Base-by-base conservation (phyloP, 202 grass and related monocot genomes). In the Bolboschoenoplectus hybrid region DNA sequence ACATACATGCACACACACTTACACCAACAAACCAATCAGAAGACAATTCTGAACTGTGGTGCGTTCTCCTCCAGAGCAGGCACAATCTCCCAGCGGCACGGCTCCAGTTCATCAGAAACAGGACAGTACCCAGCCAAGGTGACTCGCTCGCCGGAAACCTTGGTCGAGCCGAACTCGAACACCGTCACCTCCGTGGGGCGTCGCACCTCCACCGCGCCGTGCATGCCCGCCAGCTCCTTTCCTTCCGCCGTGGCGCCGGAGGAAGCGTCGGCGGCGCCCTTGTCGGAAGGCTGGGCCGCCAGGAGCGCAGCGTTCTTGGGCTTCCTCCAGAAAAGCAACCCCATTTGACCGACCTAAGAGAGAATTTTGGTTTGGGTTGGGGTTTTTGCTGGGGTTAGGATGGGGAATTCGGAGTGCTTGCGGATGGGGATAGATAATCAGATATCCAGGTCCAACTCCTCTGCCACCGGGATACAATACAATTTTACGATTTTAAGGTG, bases 41-140 rank as follows among this genome's bases (percentile, higher is more conserved):
- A 97, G 40, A 95, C 93, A 82, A 97, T 95, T 68, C 95, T 93
- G 93, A 97, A 93, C 35, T 93, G 95, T 75, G 95, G 95, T 9
- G 95, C 95, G 71, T 94, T 85, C 10, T 89, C 88, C 1, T 88
- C 88, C 0, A 86, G 9, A 8, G 88, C 90, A 52, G 95, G 87
- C 11, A 95, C 87, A 35, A 97, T 87, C 86, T 93, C 93, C 95
- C 95, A 97, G 74, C 93, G 89, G 67, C 95, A 97, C 2, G 93
- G 95, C 91, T 97, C 95, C 56, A 97, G 87, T 49, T 93, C 93
- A 60, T 97, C 95, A 0, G 93, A 97, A 11, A 97, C 89, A 9
- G 95, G 93, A 61, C 95, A 97, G 86, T 95, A 95, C 0, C 95
- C 95, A 0, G 93, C 89, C 32, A 97, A 85, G 57, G 91, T 97